Evolutionary conservation across 2,329 filamentous ascomycete genomes (phyloP).

Genomic region (Fusarium verrucosum): DNA sequence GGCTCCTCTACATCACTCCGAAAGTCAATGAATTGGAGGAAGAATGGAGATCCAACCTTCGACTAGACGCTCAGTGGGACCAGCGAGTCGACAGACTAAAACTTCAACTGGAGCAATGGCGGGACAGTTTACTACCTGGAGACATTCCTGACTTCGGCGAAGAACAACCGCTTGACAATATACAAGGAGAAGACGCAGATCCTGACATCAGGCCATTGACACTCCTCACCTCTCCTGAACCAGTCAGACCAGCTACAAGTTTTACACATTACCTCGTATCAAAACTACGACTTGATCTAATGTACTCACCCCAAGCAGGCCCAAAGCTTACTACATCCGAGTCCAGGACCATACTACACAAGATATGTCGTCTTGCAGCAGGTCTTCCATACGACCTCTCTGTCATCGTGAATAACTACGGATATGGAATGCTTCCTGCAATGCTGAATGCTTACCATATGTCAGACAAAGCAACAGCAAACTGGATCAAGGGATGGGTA

Average conservation of each 20-base stretch:
- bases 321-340: background rate
- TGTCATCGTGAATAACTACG: slow-evolving; percentile 26
- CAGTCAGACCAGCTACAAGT: slow-evolving; percentile 26
- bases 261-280: slow-evolving; percentile 29
- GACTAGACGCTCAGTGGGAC: slow-evolving; percentile 4
- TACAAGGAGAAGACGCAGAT: background rate
- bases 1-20: slow-evolving; percentile 26
- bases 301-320: slow-evolving; percentile 5
- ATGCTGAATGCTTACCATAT: slow-evolving; percentile 31
- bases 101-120: slow-evolving; percentile 23
- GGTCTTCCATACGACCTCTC: slow-evolving; percentile 14
- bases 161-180: background rate
- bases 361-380: slow-evolving; percentile 22
- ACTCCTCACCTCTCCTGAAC: slow-evolving; percentile 3
- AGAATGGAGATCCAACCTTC: slow-evolving; percentile 23
- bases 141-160: slow-evolving; percentile 9
- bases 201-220: background rate
- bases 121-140: background rate
- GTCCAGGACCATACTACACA: background rate
- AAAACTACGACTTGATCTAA: slow-evolving; percentile 21
- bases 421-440: slow-evolving; percentile 31
- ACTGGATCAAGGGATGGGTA: slow-evolving; percentile 30
- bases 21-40: slow-evolving; percentile 25
- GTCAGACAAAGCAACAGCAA: background rate
- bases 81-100: slow-evolving; percentile 1